Base-by-base conservation (phyloP, 176 grass and related monocot genomes). In the Raddia distichophylla region DNA sequence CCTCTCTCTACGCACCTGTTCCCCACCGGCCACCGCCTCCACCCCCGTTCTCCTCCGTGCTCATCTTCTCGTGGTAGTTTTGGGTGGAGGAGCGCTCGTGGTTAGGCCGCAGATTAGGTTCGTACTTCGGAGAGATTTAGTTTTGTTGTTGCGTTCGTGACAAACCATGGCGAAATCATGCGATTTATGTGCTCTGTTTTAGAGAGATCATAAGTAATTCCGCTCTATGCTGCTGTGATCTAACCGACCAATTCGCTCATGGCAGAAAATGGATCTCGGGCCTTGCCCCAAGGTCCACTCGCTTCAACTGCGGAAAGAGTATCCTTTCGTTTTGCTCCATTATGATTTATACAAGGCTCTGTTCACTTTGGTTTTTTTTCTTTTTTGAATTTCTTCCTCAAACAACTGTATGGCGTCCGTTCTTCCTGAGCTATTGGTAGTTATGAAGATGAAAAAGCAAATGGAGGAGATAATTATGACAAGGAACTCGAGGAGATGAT, bases 231-330 rank as follows among this genome's bases (percentile, higher is more conserved):
- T 82, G 32, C 50, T 73, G 19, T 19, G 13, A 52, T 69, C 67
- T 82, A 16, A 85, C 50, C 1, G 1, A 13, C 8, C 46, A 37
- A 37, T 54, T 49, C 17, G 10, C 22, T 64, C 8, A 45, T 88
- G 69, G 12, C 91, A 95, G 96, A 99, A 99, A 99, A 99, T 99
- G 93, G 96, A 99, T 81, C 94, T 95, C 64, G 93, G 93, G 17
- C 89, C 93, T 61, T 99, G 93, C 79, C 87, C 90, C 5, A 93
- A 95, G 80, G 85, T 99, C 78, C 96, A 95, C 82, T 95, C 91
- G 2, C 90, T 99, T 47, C 91, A 93, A 64, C 86, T 95, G 11
- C 75, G 96, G 82, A 95, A 91, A 88, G 93, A 98, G 93, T 98
- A 95, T 98, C 90, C 93, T 93, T 89, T 54, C 27, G 11, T 79